phyloP scores from a whole-genome alignment of 2,329 filamentous ascomycete genomes.

The Colletotrichum costaricense region DNA sequence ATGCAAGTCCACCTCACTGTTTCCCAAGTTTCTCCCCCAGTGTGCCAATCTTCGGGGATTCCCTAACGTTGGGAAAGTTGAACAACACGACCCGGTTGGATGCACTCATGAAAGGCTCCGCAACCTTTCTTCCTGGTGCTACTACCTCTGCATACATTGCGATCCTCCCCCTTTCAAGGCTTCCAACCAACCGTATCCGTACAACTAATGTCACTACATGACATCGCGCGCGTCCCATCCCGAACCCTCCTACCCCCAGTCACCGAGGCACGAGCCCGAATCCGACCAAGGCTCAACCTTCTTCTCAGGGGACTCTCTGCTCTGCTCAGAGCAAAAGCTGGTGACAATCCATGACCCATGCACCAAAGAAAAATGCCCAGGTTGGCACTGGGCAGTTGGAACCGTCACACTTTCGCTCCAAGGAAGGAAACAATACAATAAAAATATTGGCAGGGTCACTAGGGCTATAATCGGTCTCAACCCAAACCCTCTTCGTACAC shows the following conservation, averaged over 20 bases:
- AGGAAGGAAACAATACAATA: background rate
- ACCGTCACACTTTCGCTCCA: background rate
- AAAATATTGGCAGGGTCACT: background rate
- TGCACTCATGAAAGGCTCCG: background rate
- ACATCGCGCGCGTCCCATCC: conserved; percentile 3
- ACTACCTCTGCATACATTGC: background rate
- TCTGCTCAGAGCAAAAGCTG: background rate
- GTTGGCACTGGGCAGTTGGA: background rate
- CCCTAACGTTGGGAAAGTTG: background rate
- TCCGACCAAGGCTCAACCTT: conserved; percentile 4
- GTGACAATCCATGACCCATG: background rate
- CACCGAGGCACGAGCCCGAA: conserved; percentile 1
- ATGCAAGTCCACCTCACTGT: background rate
- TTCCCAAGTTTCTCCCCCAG: background rate
- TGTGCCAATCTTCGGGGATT: background rate
- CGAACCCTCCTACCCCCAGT: background rate
- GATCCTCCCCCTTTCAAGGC: background rate
- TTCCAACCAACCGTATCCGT: background rate
- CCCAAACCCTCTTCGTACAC: background rate
- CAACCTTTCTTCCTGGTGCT: background rate
- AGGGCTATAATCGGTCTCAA: background rate
- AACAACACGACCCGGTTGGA: background rate
- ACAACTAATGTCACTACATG: background rate
- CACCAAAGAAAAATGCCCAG: background rate
- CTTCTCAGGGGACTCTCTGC: background rate